A percentile compares a stretch with the other conserved stretches of the same genome.
Evolutionary conservation across 805 yeast species (phyloP).

Genomic region (Hanseniaspora clermontiae): DNA sequence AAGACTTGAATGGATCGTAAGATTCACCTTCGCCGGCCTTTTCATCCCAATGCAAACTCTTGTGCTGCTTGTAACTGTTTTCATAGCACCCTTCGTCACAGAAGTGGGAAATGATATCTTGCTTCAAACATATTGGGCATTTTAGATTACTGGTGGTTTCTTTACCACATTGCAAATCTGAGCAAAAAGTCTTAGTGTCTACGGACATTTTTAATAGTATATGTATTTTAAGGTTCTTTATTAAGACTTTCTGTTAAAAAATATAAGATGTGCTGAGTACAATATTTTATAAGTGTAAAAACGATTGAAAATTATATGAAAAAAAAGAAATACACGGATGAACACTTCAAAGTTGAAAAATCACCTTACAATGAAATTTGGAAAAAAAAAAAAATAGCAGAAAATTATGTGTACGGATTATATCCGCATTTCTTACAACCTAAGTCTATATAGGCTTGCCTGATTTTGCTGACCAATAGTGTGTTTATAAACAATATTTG

Average conservation of each 20-base stretch:
- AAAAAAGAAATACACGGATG: neutral
- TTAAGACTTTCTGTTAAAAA: too few species aligned
- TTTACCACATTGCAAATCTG: slow-evolving; percentile 78
- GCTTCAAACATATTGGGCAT: slow-evolving; percentile 85
- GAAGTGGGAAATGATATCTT: slow-evolving; percentile 48
- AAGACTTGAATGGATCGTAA: slow-evolving; percentile 81
- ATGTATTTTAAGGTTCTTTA: too few species aligned
- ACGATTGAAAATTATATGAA: too few species aligned
- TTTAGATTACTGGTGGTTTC: slow-evolving; percentile 60
- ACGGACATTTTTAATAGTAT: neutral
- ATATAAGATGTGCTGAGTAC: too few species aligned
- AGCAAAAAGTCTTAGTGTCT: slow-evolving; percentile 34
- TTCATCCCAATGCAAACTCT: slow-evolving; percentile 55
- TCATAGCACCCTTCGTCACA: slow-evolving; percentile 80
- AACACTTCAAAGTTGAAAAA: neutral
- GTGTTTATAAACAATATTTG: too few species aligned
- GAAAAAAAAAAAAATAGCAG: neutral
- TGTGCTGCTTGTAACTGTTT: slow-evolving; percentile 58
- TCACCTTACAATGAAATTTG: neutral
- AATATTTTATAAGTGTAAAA: too few species aligned
- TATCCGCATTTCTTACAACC: too few species aligned
- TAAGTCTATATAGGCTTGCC: too few species aligned
- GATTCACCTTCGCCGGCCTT: slow-evolving; percentile 36
- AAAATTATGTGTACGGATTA: too few species aligned
- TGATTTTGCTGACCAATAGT: too few species aligned